Evolutionary conservation across 2,329 filamentous ascomycete species (phyloP).

Genomic region (Penicillium vulpinum): DNA sequence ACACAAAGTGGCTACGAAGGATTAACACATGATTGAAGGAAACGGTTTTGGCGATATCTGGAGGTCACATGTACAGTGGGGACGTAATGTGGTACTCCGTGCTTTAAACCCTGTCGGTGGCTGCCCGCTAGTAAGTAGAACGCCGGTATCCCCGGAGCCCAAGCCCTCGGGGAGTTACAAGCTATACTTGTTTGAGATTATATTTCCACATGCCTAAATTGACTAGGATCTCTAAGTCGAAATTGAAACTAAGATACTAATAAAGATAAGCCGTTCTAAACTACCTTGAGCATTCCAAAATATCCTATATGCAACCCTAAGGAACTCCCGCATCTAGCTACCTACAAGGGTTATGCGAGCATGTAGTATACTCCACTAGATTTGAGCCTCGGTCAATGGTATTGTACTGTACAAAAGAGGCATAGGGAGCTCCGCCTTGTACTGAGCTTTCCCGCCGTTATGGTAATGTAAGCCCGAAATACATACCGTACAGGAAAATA

Average conservation of each 20-base stretch:
- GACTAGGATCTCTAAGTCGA: not conserved
- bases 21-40: slow-evolving; percentile 2
- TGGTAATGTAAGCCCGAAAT: not conserved
- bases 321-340: not conserved
- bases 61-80: slow-evolving; percentile 1
- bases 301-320: not conserved
- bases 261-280: not conserved
- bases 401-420: not conserved
- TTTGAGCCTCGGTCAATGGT: not conserved
- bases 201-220: not conserved
- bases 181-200: not conserved
- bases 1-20: not conserved
- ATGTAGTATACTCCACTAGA: too few relatives aligned
- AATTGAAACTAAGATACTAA: not conserved
- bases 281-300: too few relatives aligned
- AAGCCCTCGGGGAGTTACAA: slow-evolving; percentile 3
- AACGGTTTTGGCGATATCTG: not conserved
- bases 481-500: not conserved
- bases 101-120: slow-evolving; percentile 5
- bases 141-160: not conserved
- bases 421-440: slow-evolving; percentile 5
- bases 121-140: not conserved
- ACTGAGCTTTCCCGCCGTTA: slow-evolving; percentile 1
- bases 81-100: not conserved
- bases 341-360: not conserved